A percentile compares a stretch with the other conserved stretches of the same genome.
Evolutionary conservation across 75 land plant genomes (phyloP).

Genomic region (Cryptomeria japonica): DNA sequence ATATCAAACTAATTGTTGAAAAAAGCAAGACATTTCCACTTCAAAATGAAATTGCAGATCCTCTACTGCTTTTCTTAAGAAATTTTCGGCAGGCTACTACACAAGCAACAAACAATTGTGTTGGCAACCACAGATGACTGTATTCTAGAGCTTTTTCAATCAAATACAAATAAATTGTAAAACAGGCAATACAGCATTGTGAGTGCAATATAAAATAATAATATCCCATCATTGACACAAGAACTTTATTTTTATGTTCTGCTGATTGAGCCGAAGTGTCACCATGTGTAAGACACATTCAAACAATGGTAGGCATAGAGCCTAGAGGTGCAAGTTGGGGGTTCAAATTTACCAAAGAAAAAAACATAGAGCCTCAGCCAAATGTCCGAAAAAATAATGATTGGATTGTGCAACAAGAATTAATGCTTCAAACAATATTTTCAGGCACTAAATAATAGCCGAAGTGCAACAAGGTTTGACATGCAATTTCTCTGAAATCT

Average conservation of each 20-base stretch:
- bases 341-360: not conserved
- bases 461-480: not conserved
- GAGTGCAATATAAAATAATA: not conserved
- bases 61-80: too few species aligned
- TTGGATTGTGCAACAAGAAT: not conserved
- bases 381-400: not conserved
- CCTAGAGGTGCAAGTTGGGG: not conserved
- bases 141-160: not conserved
- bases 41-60: too few species aligned
- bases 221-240: not conserved
- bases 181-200: not conserved
- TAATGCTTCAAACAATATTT: not conserved
- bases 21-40: too few species aligned
- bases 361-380: not conserved
- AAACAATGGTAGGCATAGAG: not conserved
- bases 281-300: not conserved
- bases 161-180: not conserved
- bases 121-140: not conserved
- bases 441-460: not conserved
- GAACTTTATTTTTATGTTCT: not conserved
- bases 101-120: too few species aligned
- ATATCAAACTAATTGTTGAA: too few species aligned
- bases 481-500: not conserved
- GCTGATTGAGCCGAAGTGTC: not conserved
- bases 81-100: too few species aligned